These are phyloP conservation scores for Talaromyces sp. DNA, from an alignment of 2,329 filamentous ascomycete species.

Conservation along the genomic window DNA sequence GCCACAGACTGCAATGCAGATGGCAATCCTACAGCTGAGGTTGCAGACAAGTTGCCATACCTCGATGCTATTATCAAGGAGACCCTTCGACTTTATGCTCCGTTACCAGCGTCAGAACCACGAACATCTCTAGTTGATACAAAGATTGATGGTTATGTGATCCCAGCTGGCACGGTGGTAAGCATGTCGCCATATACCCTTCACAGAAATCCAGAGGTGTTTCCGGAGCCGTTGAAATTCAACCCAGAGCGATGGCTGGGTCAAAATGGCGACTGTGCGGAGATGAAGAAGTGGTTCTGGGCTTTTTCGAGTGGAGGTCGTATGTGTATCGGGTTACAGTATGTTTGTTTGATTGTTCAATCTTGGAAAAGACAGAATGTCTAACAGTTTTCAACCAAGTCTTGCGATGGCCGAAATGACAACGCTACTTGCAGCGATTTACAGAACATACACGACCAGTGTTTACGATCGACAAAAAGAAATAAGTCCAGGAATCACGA, in stretches of 20 bases:
- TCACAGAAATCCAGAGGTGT: constrained; percentile 34
- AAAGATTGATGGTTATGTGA: constrained; percentile 34
- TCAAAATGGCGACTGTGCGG: constrained; percentile 18
- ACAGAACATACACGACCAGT: constrained; percentile 43
- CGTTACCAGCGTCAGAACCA: constrained; percentile 51
- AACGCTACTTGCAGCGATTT: constrained; percentile 45
- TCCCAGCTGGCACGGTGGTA: constrained; percentile 34
- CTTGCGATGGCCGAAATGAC: constrained; percentile 53
- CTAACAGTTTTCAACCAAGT: constrained; percentile 23
- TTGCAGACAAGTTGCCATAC: constrained; percentile 42
- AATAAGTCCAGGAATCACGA: constrained; percentile 40
- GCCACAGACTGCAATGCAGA: constrained; percentile 23
- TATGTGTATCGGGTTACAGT: constrained; percentile 42
- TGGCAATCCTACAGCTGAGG: constrained; percentile 36
- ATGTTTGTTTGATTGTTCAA: constrained; percentile 13
- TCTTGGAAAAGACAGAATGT: too few relatives aligned
- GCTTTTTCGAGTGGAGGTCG: constrained; percentile 40
- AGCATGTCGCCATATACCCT: constrained; percentile 33
- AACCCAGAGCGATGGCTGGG: constrained; percentile 35
- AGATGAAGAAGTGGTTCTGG: constrained; percentile 40
- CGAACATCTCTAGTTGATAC: constrained; percentile 33
- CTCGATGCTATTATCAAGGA: constrained; percentile 53
- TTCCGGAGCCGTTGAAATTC: constrained; percentile 27
- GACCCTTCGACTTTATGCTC: constrained; percentile 49
- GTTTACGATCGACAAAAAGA: constrained; percentile 29